Evolutionary conservation across 352 stramenopile species (phyloP), one percentile per base, ranked within the genome.

Genomic region (Globisporangium iwayamae): DNA sequence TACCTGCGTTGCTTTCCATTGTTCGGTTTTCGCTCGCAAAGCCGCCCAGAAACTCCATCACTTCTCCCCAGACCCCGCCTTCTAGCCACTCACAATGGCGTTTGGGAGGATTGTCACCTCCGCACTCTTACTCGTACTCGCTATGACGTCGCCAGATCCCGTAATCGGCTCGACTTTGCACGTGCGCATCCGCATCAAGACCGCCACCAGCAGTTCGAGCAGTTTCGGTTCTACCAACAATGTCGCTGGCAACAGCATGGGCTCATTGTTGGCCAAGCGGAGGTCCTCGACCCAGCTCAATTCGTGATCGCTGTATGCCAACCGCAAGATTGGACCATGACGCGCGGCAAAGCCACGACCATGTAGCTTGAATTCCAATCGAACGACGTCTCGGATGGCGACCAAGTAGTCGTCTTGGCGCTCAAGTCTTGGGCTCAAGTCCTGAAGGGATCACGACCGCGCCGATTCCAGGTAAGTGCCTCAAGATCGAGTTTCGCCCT

Each of bases 401-500:
- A 75, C 38, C 55, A 66, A 62, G 52, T 75, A 9, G 55, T 75
- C 16, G 56, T 63, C 22, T 58, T 65, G 25, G 47, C 66, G 20
- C 47, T 60, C 51, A 67, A 70, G 58, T 45, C n/a, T 56, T 48
- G 39, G 48, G 56, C 30, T 45, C 50, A 11, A 38, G 34, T 38
- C 53, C 63, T n/a, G 46, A 54, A 18, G 65, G 64, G 18, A 70
- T 65, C 41, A 67, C 55, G 28, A 66, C 69, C 10, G 41, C 20
- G 34, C 25, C 57, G 10, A 68, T 72, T 32, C 47, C 58, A 6
- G 65, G 65, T 22, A 60, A 47, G 7, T 62, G 32, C n/a, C 25
- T 71, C 52, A 61, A 60, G 47, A 54, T 75, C 22, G 30, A 68
- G 62, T 75, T 72, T 62, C 65, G 62, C 25, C 65, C 69, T 22